These are phyloP conservation scores for Nicotiana paniculata DNA, from an alignment of 257 asterid genomes.

Conservation along the genomic window DNA sequence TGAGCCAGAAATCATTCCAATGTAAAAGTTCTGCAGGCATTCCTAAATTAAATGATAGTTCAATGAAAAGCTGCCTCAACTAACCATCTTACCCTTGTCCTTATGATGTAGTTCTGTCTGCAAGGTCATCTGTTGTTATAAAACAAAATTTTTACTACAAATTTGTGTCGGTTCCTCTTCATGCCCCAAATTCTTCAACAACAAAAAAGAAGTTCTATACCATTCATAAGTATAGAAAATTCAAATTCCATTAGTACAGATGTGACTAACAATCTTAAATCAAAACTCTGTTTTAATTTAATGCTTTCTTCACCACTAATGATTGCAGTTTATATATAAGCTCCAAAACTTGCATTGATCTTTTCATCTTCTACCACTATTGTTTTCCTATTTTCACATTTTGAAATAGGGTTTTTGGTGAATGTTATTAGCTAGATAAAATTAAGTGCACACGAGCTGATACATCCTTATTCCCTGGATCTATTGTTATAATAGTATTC, in stretches of 20 bases:
- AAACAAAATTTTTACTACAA: background rate
- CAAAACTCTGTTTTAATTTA: background rate
- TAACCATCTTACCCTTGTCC: background rate
- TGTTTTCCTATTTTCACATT: background rate
- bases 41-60: background rate
- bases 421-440: background rate
- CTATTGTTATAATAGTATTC: background rate
- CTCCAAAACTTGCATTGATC: background rate
- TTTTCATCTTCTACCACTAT: background rate
- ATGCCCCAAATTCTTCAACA: background rate
- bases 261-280: background rate
- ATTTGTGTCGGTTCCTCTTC: background rate
- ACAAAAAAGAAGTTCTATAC: background rate
- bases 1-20: background rate
- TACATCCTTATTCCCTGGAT: background rate
- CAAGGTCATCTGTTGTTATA: background rate
- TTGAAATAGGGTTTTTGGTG: background rate
- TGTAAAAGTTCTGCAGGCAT: background rate
- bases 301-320: background rate
- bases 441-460: background rate
- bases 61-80: background rate
- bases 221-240: background rate
- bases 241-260: background rate
- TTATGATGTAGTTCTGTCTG: background rate
- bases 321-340: background rate